phyloP scores from a whole-genome alignment of 2,329 filamentous ascomycete genomes.

The Teratosphaeria gauchensis region DNA sequence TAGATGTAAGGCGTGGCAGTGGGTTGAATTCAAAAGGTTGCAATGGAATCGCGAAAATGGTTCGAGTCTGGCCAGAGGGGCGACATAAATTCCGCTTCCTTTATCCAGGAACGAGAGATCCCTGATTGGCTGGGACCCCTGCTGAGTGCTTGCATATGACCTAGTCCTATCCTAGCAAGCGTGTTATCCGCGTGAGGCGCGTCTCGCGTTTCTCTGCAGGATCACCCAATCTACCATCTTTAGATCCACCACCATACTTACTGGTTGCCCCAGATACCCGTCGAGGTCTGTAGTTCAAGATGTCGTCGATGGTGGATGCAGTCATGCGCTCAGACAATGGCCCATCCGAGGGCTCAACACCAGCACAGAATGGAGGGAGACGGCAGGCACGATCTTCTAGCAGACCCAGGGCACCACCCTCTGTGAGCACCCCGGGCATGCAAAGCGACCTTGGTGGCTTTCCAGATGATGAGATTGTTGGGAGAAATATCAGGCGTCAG shows the following conservation, averaged over 20 bases:
- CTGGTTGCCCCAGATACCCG: too few species aligned
- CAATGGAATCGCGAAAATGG: slow-evolving; percentile 4
- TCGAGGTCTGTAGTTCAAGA: slow-evolving; percentile 17
- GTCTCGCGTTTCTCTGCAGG: not conserved
- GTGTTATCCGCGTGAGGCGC: not conserved
- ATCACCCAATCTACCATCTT: not conserved
- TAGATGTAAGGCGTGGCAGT: not conserved
- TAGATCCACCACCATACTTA: not conserved
- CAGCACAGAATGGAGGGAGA: slow-evolving; percentile 18
- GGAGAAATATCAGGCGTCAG: slow-evolving; percentile 37
- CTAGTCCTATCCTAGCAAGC: not conserved
- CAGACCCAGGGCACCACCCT: slow-evolving; percentile 44
- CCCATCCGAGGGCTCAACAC: slow-evolving; percentile 29
- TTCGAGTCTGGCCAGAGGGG: not conserved
- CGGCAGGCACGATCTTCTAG: slow-evolving; percentile 41
- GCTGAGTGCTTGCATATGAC: not conserved
- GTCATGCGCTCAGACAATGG: slow-evolving; percentile 39
- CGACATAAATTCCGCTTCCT: not conserved
- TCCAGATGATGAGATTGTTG: slow-evolving; percentile 53
- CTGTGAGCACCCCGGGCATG: slow-evolving; percentile 40
- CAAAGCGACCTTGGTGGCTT: slow-evolving; percentile 50
- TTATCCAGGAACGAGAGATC: not conserved
- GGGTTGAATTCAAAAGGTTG: not conserved
- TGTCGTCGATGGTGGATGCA: slow-evolving; percentile 45
- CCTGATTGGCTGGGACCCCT: not conserved